phyloP scores from a whole-genome alignment of 2,329 filamentous ascomycete species.

The Colletotrichum liriopes region DNA sequence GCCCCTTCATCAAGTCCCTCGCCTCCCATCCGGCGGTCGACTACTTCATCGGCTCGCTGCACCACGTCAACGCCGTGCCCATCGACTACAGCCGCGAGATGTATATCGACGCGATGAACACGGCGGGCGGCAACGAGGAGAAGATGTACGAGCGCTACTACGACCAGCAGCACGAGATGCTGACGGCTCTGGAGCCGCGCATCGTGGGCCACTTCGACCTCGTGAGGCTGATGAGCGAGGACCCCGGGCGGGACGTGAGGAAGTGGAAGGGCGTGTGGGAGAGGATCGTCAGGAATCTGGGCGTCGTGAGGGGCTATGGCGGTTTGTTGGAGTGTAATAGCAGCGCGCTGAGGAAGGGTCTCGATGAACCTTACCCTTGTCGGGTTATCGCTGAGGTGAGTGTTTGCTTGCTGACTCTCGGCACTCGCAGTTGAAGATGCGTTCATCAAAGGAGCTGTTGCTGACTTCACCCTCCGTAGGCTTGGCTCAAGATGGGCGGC shows the following conservation, averaged over 20 bases:
- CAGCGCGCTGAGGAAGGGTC: constrained; percentile 88
- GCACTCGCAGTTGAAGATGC: background rate
- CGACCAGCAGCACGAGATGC: constrained; percentile 88
- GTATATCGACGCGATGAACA: constrained; percentile 76
- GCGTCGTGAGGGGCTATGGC: constrained; percentile 78
- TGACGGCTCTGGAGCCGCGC: constrained; percentile 78
- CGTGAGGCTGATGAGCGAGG: constrained; percentile 83
- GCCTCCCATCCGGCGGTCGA: constrained; percentile 78
- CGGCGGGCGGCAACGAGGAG: constrained; percentile 73
- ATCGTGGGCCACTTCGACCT: constrained; percentile 97
- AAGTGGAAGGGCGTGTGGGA: constrained; percentile 79
- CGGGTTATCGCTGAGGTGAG: constrained; percentile 82
- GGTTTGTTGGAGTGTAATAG: constrained; percentile 93
- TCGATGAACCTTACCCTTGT: constrained; percentile 91
- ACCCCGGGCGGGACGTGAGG: constrained; percentile 74
- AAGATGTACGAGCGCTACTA: constrained; percentile 88
- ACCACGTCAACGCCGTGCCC: constrained; percentile 88
- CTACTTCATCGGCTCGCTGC: constrained; percentile 93
- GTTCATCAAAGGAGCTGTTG: background rate
- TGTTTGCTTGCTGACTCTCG: constrained; percentile 35
- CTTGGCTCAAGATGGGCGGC: constrained; percentile 81
- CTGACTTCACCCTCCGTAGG: constrained; percentile 58
- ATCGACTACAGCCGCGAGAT: constrained; percentile 86
- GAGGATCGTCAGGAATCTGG: constrained; percentile 81
- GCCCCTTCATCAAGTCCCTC: constrained; percentile 70